A percentile compares a stretch with the other conserved stretches of the same genome.
Conservation (phyloP, 176 grass and related monocot species). For the Otatea glauca region DNA sequence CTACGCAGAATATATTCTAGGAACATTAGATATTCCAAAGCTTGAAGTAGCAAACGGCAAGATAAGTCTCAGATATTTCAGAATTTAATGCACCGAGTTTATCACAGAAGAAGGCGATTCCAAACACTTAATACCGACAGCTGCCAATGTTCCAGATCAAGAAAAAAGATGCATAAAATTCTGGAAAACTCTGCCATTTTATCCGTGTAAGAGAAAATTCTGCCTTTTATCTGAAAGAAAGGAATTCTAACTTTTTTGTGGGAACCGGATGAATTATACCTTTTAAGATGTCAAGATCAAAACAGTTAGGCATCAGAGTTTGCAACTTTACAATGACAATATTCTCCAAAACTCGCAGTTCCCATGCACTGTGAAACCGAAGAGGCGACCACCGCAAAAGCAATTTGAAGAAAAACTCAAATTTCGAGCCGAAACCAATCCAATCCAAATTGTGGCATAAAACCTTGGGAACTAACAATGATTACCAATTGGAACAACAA, state of each 20-base stretch:
- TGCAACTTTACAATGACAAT: slow-evolving; percentile 47
- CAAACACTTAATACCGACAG: slow-evolving; percentile 24
- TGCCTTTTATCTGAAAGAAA: slow-evolving; percentile 11
- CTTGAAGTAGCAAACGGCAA: slow-evolving; percentile 41
- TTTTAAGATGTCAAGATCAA: slow-evolving; percentile 60
- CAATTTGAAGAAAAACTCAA: not conserved
- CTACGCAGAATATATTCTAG: slow-evolving; percentile 50
- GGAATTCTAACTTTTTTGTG: not conserved
- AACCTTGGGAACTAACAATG: not conserved
- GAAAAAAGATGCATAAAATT: slow-evolving; percentile 39
- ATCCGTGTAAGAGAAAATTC: slow-evolving; percentile 20
- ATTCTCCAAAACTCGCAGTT: slow-evolving; percentile 34
- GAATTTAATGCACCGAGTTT: slow-evolving; percentile 37
- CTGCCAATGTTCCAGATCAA: slow-evolving; percentile 18
- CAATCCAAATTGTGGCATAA: slow-evolving; percentile 2
- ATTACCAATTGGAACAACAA: slow-evolving; percentile 2
- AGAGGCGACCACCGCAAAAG: slow-evolving; percentile 5
- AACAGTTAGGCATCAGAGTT: slow-evolving; percentile 52
- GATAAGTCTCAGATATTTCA: slow-evolving; percentile 34
- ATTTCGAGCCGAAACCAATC: not conserved
- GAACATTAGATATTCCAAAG: slow-evolving; percentile 48
- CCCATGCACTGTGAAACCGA: slow-evolving; percentile 31
- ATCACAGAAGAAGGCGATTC: slow-evolving; percentile 32
- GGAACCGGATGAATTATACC: slow-evolving; percentile 28
- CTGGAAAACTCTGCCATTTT: slow-evolving; percentile 12